Conservation (phyloP, 129 eudicot genomes). For the Apium graveolens region DNA sequence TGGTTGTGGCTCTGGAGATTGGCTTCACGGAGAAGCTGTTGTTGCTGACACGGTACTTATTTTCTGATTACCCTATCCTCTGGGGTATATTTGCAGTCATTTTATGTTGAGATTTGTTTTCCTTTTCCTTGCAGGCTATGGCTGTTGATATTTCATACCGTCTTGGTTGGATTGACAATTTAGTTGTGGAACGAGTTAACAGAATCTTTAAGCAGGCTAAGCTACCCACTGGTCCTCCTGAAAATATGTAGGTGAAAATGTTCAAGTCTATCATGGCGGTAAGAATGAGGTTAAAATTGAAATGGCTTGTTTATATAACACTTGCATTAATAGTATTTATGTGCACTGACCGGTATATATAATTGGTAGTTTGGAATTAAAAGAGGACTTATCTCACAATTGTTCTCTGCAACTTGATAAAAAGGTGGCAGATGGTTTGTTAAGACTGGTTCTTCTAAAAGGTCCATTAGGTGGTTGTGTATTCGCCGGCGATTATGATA, state of each 20-base stretch:
- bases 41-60: conserved; percentile 85
- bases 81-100: neutral
- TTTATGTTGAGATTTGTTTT: conserved; percentile 17
- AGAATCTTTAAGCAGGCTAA: conserved; percentile 66
- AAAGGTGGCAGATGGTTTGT: conserved; percentile 95
- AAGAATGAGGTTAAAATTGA: conserved; percentile 23
- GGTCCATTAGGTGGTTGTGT: conserved; percentile 89
- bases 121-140: conserved; percentile 58
- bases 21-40: conserved; percentile 99
- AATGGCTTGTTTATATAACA: neutral
- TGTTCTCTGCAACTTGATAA: conserved; percentile 63
- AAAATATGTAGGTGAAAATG: conserved; percentile 80
- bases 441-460: conserved; percentile 89
- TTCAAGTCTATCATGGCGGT: conserved; percentile 97
- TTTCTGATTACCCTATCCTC: neutral
- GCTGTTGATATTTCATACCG: conserved; percentile 93
- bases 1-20: conserved; percentile 85
- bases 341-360: neutral
- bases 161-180: conserved; percentile 94
- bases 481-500: conserved; percentile 80
- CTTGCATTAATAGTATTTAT: neutral
- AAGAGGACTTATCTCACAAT: too few relatives aligned
- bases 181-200: conserved; percentile 52
- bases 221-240: conserved; percentile 79
- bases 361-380: too few relatives aligned